A percentile compares a stretch with the other conserved stretches of the same genome.
These are phyloP conservation scores for Coemansia sp. DNA, from an alignment of 192 early-diverging fungal species.

Conservation along the genomic window DNA sequence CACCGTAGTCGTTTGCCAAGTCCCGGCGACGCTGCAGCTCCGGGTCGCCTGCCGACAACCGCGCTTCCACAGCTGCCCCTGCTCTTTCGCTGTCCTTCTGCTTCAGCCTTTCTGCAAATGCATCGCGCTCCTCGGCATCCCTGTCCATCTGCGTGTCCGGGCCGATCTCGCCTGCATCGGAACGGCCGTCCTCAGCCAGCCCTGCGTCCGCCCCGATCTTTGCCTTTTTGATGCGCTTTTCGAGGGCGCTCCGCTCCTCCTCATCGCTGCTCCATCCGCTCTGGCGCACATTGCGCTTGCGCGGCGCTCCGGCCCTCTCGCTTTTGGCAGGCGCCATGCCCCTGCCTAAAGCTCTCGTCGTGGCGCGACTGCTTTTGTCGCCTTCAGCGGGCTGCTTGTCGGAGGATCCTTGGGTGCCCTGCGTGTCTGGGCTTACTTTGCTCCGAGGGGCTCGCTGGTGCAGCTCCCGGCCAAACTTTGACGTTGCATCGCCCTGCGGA, in stretches of 20 bases:
- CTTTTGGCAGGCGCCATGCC: background rate
- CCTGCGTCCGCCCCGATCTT: slow-evolving; percentile 49
- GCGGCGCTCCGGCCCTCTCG: background rate
- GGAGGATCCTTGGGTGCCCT: background rate
- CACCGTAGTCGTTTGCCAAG: slow-evolving; percentile 80
- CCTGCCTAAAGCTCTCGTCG: background rate
- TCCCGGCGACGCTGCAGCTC: slow-evolving; percentile 69
- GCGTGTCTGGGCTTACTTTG: background rate
- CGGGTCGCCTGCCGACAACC: slow-evolving; percentile 50
- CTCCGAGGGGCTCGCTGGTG: slow-evolving; percentile 59
- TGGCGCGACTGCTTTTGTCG: background rate
- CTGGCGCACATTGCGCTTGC: slow-evolving; percentile 15
- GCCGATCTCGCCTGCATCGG: slow-evolving; percentile 25
- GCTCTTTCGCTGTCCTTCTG: slow-evolving; percentile 77
- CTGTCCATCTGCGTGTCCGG: slow-evolving; percentile 48
- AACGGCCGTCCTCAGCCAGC: slow-evolving; percentile 32
- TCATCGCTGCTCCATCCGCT: slow-evolving; percentile 60
- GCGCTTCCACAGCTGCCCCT: slow-evolving; percentile 58
- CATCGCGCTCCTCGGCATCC: slow-evolving; percentile 88
- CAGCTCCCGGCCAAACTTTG: slow-evolving; percentile 67
- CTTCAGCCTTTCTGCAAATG: slow-evolving; percentile 78
- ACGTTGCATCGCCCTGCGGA: slow-evolving; percentile 56
- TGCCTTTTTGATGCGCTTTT: slow-evolving; percentile 57
- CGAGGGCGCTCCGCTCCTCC: slow-evolving; percentile 58
- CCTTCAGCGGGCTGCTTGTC: background rate